Evolutionary conservation across 164 flowering plant genomes (phyloP), one percentile per base, ranked within the genome.

Genomic region (Stephania yunnanensis): DNA sequence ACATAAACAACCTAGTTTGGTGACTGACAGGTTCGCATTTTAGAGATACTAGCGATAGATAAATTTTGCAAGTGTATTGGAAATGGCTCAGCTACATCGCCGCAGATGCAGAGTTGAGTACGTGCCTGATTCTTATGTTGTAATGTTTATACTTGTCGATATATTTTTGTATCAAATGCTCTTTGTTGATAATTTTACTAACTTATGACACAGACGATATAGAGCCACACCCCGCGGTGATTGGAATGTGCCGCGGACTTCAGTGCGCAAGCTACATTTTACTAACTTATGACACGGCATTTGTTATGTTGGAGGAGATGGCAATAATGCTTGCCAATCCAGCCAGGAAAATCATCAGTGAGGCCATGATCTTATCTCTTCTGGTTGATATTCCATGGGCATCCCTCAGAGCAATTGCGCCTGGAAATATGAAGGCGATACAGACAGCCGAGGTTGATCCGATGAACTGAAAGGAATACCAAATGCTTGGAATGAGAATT

Each of bases 361-460:
- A 63, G 2, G 93, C 92, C 29, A 89, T 50, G 7, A 89, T 80
- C 84, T 82, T 89, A 58, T 96, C 98, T 61, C 71, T 81, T 53
- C 71, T 71, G 70, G 94, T 87, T 2, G 98, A 88, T 74, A 96
- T 85, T 4, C 90, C 89, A 78, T 89, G 89, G 66, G 85, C 82
- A 84, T 95, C 95, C 78, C 97, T 95, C 19, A 93, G 81, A 61
- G 80, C 92, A 71, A 95, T 87, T 1, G 92, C 89, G n/a, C 88
- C 95, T 0, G 99, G 99, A 81, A 92, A 95, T 72, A 96, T 88
- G 83, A 96, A 90, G 44, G 89, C 89, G 2, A 96, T 80, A 81
- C 86, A 84, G 71, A 91, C 90, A 1, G 90, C 91, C 10, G 93
- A 58, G 5, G 98, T 94, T 7, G 98, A 87, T 58, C 98, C 98